Base-by-base conservation (phyloP, 352 stramenopile genomes). In the Pythium dissimile region DNA sequence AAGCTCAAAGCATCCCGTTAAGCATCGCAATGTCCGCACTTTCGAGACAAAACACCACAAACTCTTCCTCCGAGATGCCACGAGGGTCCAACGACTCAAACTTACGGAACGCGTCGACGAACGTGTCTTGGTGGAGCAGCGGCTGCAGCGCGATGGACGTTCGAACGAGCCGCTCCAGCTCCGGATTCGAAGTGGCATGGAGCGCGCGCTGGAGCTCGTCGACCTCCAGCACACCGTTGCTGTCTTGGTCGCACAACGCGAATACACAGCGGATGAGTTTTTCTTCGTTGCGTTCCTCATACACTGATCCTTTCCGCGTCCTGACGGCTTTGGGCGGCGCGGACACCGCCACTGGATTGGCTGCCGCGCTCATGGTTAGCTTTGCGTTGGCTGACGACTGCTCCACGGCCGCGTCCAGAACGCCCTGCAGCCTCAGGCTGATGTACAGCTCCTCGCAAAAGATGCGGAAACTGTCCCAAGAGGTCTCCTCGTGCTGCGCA, bases 41-140 rank as follows among this genome's bases (percentile, higher is more conserved):
- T 49, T 92, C 81, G 2, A 88, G 64, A 39, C 81, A 92, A 27
- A 92, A 89, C 26, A 66, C 67, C 12, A 92, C 75, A 62, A 92
- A 92, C 18, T 92, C 81, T 38, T 88, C 73, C 21, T 83, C 69
- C 5, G 55, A 76, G 46, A 92, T 92, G 1, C 81, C 81, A 6
- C 71, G 71, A 11, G 67, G 67, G 38, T 89, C 75, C 23, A 74
- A 42, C 3, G 81, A 72, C 57, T 88, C 77, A 38, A 88, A 86
- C 27, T 69, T 71, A 1, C 52, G 63, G 42, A 92, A 89, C 34
- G 81, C 81, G 18, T 78, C 67, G 47, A 86, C 72, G 45, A 92
- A 89, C 27, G 75, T 59, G 42, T 76, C 31, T 26, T 92, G 57
- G 15, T 81, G 74, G 9, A 89, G 44, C 44, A 92, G 59, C 9